Evolutionary conservation across 106 monocot species (phyloP), one percentile per base, ranked within the genome.

Genomic region (Dendrobium catenatum): DNA sequence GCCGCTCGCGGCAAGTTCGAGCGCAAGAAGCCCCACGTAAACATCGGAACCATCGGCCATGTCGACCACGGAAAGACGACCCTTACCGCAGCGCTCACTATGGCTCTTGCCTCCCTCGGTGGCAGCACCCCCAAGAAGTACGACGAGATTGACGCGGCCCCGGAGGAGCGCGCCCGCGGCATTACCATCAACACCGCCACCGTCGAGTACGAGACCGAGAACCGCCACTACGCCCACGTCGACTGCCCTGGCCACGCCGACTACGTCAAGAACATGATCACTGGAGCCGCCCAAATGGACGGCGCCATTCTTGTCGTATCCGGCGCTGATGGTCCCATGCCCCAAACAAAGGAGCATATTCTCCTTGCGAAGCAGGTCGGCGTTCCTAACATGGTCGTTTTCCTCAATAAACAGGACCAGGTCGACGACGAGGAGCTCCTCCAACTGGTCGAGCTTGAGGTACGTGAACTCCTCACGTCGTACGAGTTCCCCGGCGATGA

Each of bases 401-500:
- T 95, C 79, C 83, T 95, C 59, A 95, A 95, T 83, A 95, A 95
- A 84, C 88, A 93, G 84, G 95, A 95, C 81, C 89, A 90, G 85
- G 94, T 96, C 4, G 92, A 94, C 67, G 94, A 96, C 68, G 92
- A 93, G 86, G 93, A 92, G 90, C 86, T 91, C 10, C 87, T 90
- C 42, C 80, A 94, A 81, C 87, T 96, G 8, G 92, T 96, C 46
- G 92, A 94, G 77, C 86, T 92, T 37, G 94, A 92, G 90, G 91
- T 96, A 79, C 88, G 90, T 20, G 96, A 97, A 59, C 85, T 94
- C 16, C 88, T 97, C 22, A 82, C 89, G 42, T 87, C 89, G 41
- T 97, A 94, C 42, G 94, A 94, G 76, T 97, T 94, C 81, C 92
- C 92, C 33, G 96, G 96, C 17, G 96, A 97, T 43, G 94, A 97